Conservation (phyloP, 306 rosid genomes). For the Spatholobus suberectus region DNA sequence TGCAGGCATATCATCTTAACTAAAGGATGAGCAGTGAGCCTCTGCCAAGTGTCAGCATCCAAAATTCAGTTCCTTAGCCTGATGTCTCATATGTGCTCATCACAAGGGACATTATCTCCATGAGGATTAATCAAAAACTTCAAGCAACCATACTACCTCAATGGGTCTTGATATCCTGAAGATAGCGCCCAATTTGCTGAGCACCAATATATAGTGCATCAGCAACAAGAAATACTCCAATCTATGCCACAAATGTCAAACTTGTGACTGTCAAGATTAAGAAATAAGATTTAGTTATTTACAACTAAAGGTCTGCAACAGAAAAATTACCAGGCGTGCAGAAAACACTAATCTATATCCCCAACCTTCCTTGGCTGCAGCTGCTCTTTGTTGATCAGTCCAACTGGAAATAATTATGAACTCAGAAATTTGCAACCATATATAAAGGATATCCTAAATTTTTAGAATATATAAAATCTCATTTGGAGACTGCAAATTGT, state of each 20-base stretch:
- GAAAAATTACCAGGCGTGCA: conserved; percentile 79
- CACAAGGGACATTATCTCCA: conserved; percentile 28
- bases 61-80: conserved; percentile 44
- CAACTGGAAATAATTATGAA: conserved; percentile 57
- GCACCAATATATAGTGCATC: conserved; percentile 82
- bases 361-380: conserved; percentile 90
- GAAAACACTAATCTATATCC: conserved; percentile 83
- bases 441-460: neutral
- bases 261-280: conserved; percentile 9
- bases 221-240: conserved; percentile 67
- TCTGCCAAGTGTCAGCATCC: conserved; percentile 17
- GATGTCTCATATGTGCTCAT: conserved; percentile 37
- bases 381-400: conserved; percentile 94
- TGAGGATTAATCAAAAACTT: conserved; percentile 12
- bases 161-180: conserved; percentile 75
- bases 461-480: neutral
- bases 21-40: conserved; percentile 18
- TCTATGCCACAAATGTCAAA: conserved; percentile 52
- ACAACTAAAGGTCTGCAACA: conserved; percentile 1
- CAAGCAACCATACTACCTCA: conserved; percentile 47
- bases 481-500: neutral
- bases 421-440: conserved; percentile 33
- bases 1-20: conserved; percentile 31
- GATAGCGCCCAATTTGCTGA: conserved; percentile 72
- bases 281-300: neutral